These are phyloP conservation scores for Lachancea nothofagi DNA, from an alignment of 805 yeast species.

Conservation along the genomic window DNA sequence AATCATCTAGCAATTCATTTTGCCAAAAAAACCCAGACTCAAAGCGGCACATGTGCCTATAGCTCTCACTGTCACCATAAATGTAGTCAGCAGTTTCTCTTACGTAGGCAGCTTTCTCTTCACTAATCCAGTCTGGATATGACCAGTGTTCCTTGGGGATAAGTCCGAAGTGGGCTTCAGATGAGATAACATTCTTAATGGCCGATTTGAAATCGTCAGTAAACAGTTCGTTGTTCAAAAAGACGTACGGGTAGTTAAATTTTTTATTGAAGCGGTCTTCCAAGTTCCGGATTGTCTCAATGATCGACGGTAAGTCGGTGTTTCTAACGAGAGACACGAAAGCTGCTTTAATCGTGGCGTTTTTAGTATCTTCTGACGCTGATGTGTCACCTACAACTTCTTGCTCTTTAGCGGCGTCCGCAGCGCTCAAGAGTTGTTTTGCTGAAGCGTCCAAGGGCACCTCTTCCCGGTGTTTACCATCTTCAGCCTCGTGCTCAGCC, in stretches of 20 bases:
- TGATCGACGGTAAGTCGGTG: conserved; percentile 56
- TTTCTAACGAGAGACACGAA: conserved; percentile 79
- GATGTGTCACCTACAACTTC: conserved; percentile 3
- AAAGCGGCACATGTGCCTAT: conserved; percentile 89
- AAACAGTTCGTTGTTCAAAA: conserved; percentile 82
- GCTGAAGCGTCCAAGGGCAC: conserved; percentile 3
- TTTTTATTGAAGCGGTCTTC: conserved; percentile 86
- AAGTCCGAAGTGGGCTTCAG: conserved; percentile 68
- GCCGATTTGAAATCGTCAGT: conserved; percentile 70
- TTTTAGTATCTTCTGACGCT: background rate
- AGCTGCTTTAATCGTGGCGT: conserved; percentile 58
- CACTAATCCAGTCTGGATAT: conserved; percentile 78
- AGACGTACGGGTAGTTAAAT: conserved; percentile 90
- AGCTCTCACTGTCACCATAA: conserved; percentile 61
- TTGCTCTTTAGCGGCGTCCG: background rate
- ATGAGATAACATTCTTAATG: conserved; percentile 66
- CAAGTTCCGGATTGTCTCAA: conserved; percentile 63
- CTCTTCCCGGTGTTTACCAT: conserved; percentile 5
- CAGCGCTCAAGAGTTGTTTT: conserved; percentile 1
- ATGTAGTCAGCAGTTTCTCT: conserved; percentile 50
- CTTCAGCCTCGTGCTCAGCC: conserved; percentile 5
- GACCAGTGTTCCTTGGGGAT: conserved; percentile 87
- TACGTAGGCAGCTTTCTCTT: conserved; percentile 52
- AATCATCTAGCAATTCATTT: conserved; percentile 68
- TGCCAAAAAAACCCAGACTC: conserved; percentile 87